phyloP scores from a whole-genome alignment of 139 green algal species.

The Diplosphaera chodatii region DNA sequence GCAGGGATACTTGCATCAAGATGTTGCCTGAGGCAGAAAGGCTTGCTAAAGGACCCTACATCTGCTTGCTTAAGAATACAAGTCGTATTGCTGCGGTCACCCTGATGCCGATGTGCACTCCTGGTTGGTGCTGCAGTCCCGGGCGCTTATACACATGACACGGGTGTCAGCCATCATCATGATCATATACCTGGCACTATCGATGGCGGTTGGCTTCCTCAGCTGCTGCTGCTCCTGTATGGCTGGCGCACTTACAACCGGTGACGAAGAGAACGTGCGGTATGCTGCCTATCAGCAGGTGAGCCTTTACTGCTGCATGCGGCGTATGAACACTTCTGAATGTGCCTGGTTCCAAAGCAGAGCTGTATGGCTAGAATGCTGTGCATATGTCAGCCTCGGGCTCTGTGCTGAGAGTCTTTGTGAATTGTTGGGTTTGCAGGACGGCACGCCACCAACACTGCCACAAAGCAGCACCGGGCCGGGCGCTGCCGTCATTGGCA shows the following conservation, averaged over 20 bases:
- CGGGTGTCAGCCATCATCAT: not conserved
- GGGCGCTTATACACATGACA: conserved; percentile 2
- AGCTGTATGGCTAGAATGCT: no score
- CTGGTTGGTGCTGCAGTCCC: not conserved
- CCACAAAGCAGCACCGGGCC: not conserved
- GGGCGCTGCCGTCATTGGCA: not conserved
- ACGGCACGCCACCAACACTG: not conserved
- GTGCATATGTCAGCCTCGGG: no score
- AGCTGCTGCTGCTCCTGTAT: not conserved
- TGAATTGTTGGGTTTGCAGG: no score
- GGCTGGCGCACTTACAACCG: not conserved
- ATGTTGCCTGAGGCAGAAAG: no score
- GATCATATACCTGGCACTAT: not conserved
- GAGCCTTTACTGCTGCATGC: no score
- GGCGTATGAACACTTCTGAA: no score
- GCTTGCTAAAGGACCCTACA: no score
- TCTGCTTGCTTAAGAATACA: no score
- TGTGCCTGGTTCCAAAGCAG: no score
- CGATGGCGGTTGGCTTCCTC: not conserved
- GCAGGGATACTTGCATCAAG: no score
- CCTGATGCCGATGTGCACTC: not conserved
- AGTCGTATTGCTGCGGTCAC: no score
- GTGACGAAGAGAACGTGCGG: not conserved
- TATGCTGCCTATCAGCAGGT: conserved; percentile 4
- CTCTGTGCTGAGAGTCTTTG: no score